phyloP scores from a whole-genome alignment of 1,139 yeast genomes.

The Suhomyces anneliseae region DNA sequence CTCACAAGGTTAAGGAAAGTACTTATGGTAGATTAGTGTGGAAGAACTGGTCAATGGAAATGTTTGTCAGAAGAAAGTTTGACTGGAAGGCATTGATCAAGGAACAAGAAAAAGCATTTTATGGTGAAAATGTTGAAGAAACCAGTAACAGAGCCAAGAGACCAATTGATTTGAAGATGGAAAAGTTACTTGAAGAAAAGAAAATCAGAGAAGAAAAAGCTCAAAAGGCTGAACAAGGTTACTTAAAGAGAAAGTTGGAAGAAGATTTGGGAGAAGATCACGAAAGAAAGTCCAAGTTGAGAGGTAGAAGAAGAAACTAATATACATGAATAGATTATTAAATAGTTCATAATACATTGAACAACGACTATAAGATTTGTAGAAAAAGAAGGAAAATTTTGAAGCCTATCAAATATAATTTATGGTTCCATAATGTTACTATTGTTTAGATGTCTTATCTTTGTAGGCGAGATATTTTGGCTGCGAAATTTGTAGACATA shows the following conservation, averaged over 20 bases:
- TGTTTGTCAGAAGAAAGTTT: constrained; percentile 66
- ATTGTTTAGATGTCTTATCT: too few species aligned
- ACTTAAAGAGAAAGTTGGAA: constrained; percentile 19
- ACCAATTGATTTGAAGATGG: constrained; percentile 48
- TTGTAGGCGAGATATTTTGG: too few species aligned
- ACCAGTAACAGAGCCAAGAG: constrained; percentile 27
- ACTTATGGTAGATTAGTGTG: constrained; percentile 88
- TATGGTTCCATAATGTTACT: too few species aligned
- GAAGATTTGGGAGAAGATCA: constrained; percentile 13
- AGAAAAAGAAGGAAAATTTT: too few species aligned
- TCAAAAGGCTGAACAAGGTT: constrained; percentile 12
- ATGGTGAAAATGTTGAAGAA: constrained; percentile 23
- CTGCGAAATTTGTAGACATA: too few species aligned
- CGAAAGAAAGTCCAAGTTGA: constrained; percentile 6
- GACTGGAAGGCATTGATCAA: constrained; percentile 82
- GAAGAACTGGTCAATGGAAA: constrained; percentile 92
- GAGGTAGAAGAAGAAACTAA: constrained; percentile 11
- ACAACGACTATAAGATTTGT: background rate
- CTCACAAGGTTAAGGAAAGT: constrained; percentile 75
- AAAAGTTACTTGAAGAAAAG: constrained; percentile 37
- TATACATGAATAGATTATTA: background rate
- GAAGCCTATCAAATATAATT: too few species aligned
- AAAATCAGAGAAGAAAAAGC: constrained; percentile 28
- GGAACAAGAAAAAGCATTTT: constrained; percentile 61
- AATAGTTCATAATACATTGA: too few species aligned